Conservation (phyloP, 192 early-diverging fungal genomes). For the Backusella parvicylindrica region DNA sequence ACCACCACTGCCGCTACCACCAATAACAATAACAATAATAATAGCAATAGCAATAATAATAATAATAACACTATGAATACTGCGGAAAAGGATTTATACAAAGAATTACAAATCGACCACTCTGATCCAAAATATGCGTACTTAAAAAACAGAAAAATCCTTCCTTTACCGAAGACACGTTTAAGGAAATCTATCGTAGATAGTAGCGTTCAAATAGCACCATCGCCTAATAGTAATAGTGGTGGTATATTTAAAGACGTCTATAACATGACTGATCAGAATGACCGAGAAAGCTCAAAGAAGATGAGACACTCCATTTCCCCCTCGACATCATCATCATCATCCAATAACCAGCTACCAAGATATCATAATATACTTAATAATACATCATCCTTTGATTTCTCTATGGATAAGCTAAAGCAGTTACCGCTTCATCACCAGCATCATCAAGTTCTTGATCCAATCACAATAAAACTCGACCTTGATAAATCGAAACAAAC, state of each 20-base stretch:
- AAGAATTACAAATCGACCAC: not conserved
- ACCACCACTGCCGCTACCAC: not conserved
- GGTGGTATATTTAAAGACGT: not conserved
- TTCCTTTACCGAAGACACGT: slow-evolving; percentile 15
- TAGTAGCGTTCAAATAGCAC: not conserved
- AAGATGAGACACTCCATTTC: slow-evolving; percentile 5
- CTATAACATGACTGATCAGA: not conserved
- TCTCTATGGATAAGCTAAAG: not conserved
- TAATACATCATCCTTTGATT: not conserved
- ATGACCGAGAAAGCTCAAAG: slow-evolving; percentile 5
- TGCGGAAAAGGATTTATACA: not conserved
- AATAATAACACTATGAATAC: not conserved
- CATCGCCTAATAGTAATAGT: not conserved
- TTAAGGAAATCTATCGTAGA: not conserved
- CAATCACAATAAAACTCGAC: not conserved
- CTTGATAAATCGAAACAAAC: not conserved
- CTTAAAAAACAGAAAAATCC: not conserved
- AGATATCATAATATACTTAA: not conserved
- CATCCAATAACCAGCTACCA: not conserved
- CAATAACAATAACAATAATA: too few species aligned
- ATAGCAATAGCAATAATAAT: not conserved
- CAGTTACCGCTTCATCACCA: not conserved
- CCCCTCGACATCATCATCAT: not conserved
- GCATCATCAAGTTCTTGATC: not conserved
- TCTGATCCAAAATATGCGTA: not conserved